A percentile compares a stretch with the other conserved stretches of the same genome.
These are phyloP conservation scores for Stevia rebaudiana DNA, from an alignment of 140 eudicot species.

Conservation along the genomic window DNA sequence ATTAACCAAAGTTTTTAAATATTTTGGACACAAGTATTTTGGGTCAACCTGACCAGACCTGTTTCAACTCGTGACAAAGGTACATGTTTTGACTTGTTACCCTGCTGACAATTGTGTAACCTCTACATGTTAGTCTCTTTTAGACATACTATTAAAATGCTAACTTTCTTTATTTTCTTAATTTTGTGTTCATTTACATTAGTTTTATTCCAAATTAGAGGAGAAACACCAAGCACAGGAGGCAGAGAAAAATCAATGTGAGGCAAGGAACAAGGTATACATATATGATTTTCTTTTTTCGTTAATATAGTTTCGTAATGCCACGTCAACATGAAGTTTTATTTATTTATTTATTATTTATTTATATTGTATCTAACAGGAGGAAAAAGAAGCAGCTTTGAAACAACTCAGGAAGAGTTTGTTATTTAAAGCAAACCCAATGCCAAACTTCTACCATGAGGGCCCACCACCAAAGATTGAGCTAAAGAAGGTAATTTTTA, in stretches of 20 bases:
- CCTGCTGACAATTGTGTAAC: not conserved
- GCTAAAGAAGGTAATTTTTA: constrained; percentile 61
- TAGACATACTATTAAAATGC: not conserved
- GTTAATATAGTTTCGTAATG: not conserved
- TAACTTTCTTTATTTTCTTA: not conserved
- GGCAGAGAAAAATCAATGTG: constrained; percentile 70
- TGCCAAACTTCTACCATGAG: constrained; percentile 94
- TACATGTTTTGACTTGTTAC: not conserved
- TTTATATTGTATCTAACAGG: constrained; percentile 31
- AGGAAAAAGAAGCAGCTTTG: constrained; percentile 63
- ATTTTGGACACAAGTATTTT: not conserved
- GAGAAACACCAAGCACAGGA: constrained; percentile 84
- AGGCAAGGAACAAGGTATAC: constrained; percentile 73
- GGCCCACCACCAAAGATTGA: constrained; percentile 89
- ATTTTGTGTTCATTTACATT: not conserved
- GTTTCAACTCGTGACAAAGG: not conserved
- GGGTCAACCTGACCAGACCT: not conserved
- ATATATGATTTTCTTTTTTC: not conserved
- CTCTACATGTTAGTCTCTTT: not conserved
- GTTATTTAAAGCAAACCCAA: constrained; percentile 82
- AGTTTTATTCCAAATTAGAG: constrained; percentile 78
- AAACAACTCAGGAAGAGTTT: constrained; percentile 74
- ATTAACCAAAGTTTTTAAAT: not conserved
- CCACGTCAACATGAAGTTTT: not conserved
- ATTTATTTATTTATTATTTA: not conserved